phyloP scores from a whole-genome alignment of 1,284 basidiomycete species.

The Apiotrichum akiyoshidainum region DNA sequence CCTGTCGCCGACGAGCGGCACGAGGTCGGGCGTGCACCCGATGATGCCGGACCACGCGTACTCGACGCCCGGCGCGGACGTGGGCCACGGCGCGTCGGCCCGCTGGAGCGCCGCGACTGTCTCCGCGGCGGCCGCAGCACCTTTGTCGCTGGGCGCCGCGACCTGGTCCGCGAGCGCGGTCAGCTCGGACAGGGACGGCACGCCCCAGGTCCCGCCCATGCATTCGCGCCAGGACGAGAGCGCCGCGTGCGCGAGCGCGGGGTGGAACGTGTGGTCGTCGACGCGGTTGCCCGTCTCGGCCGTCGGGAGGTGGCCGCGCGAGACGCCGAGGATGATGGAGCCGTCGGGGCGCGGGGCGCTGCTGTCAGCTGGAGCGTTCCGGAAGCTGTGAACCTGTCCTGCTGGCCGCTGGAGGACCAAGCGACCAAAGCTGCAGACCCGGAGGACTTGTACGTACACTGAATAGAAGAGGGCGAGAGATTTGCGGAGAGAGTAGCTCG shows the following conservation, averaged over 20 bases:
- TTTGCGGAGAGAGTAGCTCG: constrained; percentile 36
- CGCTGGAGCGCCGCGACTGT: background rate
- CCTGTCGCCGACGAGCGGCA: constrained; percentile 39
- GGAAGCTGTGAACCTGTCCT: background rate
- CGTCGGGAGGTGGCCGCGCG: constrained; percentile 18
- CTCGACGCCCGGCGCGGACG: constrained; percentile 28
- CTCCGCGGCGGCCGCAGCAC: too few species aligned
- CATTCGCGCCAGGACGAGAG: constrained; percentile 15
- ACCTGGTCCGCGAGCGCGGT: background rate
- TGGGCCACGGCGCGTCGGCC: constrained; percentile 8
- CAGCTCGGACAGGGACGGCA: background rate
- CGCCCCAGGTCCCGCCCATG: constrained; percentile 26
- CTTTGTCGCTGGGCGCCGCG: background rate
- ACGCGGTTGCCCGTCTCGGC: constrained; percentile 7
- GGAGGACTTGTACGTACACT: constrained; percentile 20
- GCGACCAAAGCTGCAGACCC: background rate
- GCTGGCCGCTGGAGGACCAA: too few species aligned
- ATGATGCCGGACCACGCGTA: constrained; percentile 44
- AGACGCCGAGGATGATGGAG: constrained; percentile 34
- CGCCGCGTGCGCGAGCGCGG: constrained; percentile 20
- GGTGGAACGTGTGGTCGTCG: constrained; percentile 28
- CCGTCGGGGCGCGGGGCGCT: constrained; percentile 33
- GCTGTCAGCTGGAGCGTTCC: background rate
- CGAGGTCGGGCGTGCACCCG: constrained; percentile 39
- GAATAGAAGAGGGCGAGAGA: constrained; percentile 38